Evolutionary conservation across 345 rosid genomes (phyloP), one percentile per base, ranked within the genome.

Genomic region (Punica granatum): DNA sequence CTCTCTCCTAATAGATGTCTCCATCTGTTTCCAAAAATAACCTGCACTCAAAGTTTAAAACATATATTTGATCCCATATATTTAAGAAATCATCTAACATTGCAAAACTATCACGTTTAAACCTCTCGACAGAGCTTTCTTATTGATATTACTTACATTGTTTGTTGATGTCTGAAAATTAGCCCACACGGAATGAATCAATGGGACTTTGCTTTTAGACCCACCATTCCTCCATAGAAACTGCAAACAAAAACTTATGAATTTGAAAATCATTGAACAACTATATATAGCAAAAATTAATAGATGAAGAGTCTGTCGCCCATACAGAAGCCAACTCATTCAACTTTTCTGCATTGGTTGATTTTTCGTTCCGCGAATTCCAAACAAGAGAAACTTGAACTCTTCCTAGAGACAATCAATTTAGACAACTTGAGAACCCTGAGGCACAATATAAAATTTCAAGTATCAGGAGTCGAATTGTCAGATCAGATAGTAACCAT

Each of bases 11-110:
- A 78, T 65, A 90, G 86, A 88, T 88, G 97, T 74, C 97, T 85
- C 98, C 98, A 92, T 76, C 96, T 80, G 80, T 90, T 84, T 75
- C 98, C 97, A 76, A 92, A 92, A 44, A 90, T 90, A 69, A 92
- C 87, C 98, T 92, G 86, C 76, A 78, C 44, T 18, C 53, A 65
- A 37, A 32, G 37, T 65, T 65, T 25, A 42, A 13, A 65, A 65
- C 35, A 30, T 42, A 46, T 7, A 30, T 18, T 64, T 19, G 26
- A 19, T 63, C 32, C 7, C 7, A n/a, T 63, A n/a, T 41, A n/a
- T 39, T 63, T 13, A 36, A 4, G 32, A 23, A 36, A n/a, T 37
- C 32, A 23, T 14, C 33, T 34, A 1, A 63, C 26, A 31, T 61
- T 4, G 39, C 25, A 61, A 34, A 48, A 39, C 19, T 61, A 30